Evolutionary conservation across 129 eudicot species (phyloP), one percentile per base, ranked within the genome.

Genomic region (Logfia minima): DNA sequence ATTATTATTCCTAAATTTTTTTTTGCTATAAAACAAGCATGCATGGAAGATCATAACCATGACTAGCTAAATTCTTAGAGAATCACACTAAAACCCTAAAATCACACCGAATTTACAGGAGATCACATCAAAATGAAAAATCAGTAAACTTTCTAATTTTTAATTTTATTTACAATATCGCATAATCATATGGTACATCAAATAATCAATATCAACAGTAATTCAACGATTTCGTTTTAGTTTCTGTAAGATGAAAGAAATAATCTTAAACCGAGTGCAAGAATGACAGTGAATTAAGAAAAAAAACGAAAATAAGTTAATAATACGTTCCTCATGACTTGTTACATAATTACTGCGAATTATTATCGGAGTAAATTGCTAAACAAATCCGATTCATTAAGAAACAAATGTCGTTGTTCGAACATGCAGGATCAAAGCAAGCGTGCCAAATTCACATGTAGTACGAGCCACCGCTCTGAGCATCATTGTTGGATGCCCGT

Each of bases 1-100:
- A 13, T 58, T n/a, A n/a, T 2, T 0, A 58, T 18, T 21, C 63
- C 26, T 58, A 58, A 19, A 58, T n/a, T n/a, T n/a, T n/a, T n/a
- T n/a, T n/a, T 23, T 29, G 34, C 55, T 48, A 48, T 3, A 19
- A 23, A 74, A 14, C 69, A 74, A 74, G 77, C 69, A 59, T 74
- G 56, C 77, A 74, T 74, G 68, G 53, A 74, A 56, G 58, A 59
- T 35, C 24, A 59, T 74, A 61, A 21, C 31, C 31, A 73, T 34
- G 23, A 22, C 2, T 37, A 62, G 37, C 35, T 21, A 34, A 56
- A 34, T 56, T 72, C 52, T 34, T 21, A 19, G 37, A 5, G 37
- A 34, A 34, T 60, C 22, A n/a, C 39, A 39, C 41, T 4, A 61
- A 22, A 61, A 31, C 48, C 43, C 48, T 39, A 35, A 39, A 39